phyloP scores from a whole-genome alignment of 805 yeast genomes.

The Spathaspora arborariae region DNA sequence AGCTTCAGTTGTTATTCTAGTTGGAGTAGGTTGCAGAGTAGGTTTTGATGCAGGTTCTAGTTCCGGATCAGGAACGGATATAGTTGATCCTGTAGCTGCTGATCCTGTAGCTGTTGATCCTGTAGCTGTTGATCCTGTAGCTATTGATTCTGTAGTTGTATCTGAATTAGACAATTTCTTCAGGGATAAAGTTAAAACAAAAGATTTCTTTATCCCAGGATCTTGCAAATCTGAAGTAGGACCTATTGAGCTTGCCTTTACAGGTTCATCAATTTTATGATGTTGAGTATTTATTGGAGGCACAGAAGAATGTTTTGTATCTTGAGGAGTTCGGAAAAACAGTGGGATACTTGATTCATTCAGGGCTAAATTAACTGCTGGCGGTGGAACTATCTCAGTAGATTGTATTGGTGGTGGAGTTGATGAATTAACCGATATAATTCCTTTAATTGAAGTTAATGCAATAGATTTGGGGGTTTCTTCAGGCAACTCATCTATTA shows the following conservation, averaged over 20 bases:
- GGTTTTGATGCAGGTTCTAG: neutral
- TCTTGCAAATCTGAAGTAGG: neutral
- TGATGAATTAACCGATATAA: neutral
- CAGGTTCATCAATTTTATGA: neutral
- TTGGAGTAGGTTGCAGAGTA: neutral
- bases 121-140: no score
- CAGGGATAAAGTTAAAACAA: neutral
- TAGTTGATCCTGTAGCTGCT: no score
- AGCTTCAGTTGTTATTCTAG: no score
- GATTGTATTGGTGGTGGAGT: neutral
- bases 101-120: no score
- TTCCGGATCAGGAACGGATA: neutral
- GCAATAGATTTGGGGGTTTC: neutral
- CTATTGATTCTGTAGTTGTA: neutral
- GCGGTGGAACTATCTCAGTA: neutral
- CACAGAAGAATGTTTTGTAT: neutral
- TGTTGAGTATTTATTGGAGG: neutral
- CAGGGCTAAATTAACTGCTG: conserved; percentile 2
- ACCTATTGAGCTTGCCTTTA: neutral
- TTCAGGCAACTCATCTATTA: neutral
- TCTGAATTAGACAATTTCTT: neutral
- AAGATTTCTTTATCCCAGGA: neutral
- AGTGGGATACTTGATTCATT: conserved; percentile 1
- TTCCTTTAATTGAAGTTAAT: neutral
- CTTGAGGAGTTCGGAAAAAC: neutral